Evolutionary conservation across 306 rosid species (phyloP), one percentile per base, ranked within the genome.

Genomic region (Styphnolobium japonicum): DNA sequence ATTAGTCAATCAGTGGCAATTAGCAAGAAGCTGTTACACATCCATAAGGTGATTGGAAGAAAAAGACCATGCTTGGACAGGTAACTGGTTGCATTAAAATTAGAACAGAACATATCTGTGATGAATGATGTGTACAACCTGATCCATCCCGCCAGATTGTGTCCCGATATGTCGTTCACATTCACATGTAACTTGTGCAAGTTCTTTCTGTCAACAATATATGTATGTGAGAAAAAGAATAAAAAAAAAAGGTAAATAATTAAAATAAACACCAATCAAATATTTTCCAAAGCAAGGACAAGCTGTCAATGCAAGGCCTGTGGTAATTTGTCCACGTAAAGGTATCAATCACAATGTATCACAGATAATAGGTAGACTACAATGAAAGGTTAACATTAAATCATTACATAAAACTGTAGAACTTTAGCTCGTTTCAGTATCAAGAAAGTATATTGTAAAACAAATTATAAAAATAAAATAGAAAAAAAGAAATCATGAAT

Each of bases 71-170:
- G 37, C 12, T 57, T n/a, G 33, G 22, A 39, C 10, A 56, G 79
- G 65, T 51, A 23, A 73, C 15, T 7, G 29, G 34, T 71, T 49
- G 23, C 33, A 51, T 58, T 36, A 65, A 76, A 60, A 80, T 72
- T 71, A 61, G 31, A 76, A 52, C 8, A 61, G 43, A 76, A 67
- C 34, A 39, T 23, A 52, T 70, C 8, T 15, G 37, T 7, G 65
- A 67, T 16, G 78, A 36, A 23, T 82, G 29, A 46, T 49, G 23
- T 74, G 21, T 4, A 9, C 12, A 67, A 92, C 98, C 98, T 95
- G 99, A 88, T 95, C 99, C 99, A 93, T 95, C 76, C 99, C 98
- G 58, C 99, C 98, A 55, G 99, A 89, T 84, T 95, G 98, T n/a
- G 97, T 95, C 55, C 99, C 99, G 67, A 95, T 86, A 77, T 95